phyloP scores from a whole-genome alignment of 768 basidiomycete genomes.

The Dacryopinax primogenitus region DNA sequence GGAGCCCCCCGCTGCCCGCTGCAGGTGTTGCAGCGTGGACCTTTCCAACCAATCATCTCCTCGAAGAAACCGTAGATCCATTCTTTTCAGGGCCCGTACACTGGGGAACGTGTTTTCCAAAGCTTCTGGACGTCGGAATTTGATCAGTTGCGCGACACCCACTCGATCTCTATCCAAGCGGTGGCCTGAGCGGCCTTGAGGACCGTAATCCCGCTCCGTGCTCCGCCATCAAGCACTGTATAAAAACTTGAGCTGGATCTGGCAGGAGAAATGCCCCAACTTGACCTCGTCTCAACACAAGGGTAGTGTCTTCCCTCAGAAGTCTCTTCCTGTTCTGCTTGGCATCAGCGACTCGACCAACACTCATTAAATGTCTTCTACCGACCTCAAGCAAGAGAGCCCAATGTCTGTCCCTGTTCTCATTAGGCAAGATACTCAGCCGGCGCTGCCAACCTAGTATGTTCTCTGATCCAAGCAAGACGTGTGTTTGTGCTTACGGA shows the following conservation, averaged over 20 bases:
- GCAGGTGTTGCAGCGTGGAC: no score
- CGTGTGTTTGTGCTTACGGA: not conserved
- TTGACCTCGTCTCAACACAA: not conserved
- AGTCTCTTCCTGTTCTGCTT: not conserved
- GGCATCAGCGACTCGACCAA: not conserved
- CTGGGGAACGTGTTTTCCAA: not conserved
- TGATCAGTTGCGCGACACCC: not conserved
- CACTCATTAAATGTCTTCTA: not conserved
- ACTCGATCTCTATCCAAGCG: not conserved
- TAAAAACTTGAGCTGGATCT: not conserved
- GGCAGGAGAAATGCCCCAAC: not conserved
- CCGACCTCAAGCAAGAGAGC: not conserved
- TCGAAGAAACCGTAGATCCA: not conserved
- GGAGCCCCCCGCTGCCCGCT: not conserved
- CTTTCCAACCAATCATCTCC: not conserved
- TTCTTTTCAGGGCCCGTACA: not conserved
- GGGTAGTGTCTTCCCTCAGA: not conserved
- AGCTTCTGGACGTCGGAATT: not conserved
- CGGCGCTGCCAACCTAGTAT: conserved; percentile 1
- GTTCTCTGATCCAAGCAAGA: not conserved
- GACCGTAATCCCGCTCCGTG: not conserved
- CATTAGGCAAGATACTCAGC: conserved; percentile 1
- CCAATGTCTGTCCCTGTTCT: not conserved
- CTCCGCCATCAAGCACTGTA: not conserved
- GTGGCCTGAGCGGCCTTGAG: conserved; percentile 6